phyloP scores from a whole-genome alignment of 1,139 yeast genomes.

The Lodderomyces theae region DNA sequence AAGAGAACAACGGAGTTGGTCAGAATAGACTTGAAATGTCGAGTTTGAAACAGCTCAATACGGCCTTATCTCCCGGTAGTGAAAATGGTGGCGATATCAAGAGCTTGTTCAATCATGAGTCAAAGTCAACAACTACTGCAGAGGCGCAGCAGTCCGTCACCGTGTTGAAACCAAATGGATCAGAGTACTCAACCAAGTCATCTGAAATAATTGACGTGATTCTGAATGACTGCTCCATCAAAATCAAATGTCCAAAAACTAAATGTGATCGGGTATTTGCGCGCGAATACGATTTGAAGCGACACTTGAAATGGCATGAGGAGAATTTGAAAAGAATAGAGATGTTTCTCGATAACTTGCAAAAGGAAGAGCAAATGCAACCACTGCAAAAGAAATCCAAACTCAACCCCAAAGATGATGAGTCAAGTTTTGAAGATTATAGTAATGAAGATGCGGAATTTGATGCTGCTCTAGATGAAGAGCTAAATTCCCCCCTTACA shows the following conservation, averaged over 20 bases:
- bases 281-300: conserved; percentile 44
- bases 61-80: not conserved
- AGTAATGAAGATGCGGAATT: conserved; percentile 13
- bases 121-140: conserved; percentile 18
- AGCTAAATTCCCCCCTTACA: conserved; percentile 17
- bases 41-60: conserved; percentile 3
- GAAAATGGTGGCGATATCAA: conserved; percentile 16
- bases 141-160: conserved; percentile 26
- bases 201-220: conserved; percentile 34
- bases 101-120: conserved; percentile 11
- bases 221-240: conserved; percentile 32
- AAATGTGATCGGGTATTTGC: conserved; percentile 49
- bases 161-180: conserved; percentile 20
- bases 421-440: conserved; percentile 7
- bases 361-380: conserved; percentile 13
- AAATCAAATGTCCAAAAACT: conserved; percentile 42
- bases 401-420: conserved; percentile 3
- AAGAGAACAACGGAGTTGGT: conserved; percentile 13
- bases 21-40: not conserved
- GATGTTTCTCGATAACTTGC: conserved; percentile 29
- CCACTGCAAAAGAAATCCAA: conserved; percentile 5
- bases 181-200: conserved; percentile 12
- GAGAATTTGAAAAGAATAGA: conserved; percentile 33
- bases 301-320: conserved; percentile 59
- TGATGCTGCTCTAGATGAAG: conserved; percentile 32